Evolutionary conservation across 306 rosid species (phyloP).

Genomic region (Quillaja saponaria): DNA sequence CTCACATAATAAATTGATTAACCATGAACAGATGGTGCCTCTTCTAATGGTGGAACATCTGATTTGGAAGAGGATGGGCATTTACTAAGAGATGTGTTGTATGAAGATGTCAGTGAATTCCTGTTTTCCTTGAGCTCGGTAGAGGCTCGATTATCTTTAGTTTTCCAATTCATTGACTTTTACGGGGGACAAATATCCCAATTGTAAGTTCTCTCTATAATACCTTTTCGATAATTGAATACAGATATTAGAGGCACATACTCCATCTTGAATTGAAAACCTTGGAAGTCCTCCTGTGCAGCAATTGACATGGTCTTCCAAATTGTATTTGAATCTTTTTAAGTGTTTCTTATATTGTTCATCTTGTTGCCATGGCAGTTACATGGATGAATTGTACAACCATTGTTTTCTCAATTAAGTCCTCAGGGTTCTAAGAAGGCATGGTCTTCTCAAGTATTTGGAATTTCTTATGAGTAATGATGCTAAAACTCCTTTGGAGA

Average conservation of each 20-base stretch:
- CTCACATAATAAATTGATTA: slow-evolving; percentile 26
- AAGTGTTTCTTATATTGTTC: background rate
- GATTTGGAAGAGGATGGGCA: slow-evolving; percentile 71
- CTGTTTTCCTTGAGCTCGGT: slow-evolving; percentile 74
- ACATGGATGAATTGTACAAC: too few relatives aligned
- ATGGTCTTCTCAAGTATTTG: background rate
- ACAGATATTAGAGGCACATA: background rate
- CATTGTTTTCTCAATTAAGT: background rate
- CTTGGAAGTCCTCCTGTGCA: slow-evolving; percentile 9
- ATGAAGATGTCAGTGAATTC: slow-evolving; percentile 81
- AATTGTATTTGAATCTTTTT: background rate
- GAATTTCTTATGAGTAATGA: background rate
- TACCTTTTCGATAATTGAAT: slow-evolving; percentile 5
- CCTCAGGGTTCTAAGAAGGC: background rate
- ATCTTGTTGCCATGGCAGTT: too few relatives aligned
- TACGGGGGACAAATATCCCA: slow-evolving; percentile 78
- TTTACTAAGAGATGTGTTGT: slow-evolving; percentile 63
- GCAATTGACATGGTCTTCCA: slow-evolving; percentile 10
- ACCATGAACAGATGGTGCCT: slow-evolving; percentile 44
- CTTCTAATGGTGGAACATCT: slow-evolving; percentile 39
- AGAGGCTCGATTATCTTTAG: slow-evolving; percentile 70
- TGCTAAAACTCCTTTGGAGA: too few relatives aligned
- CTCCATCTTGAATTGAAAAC: slow-evolving; percentile 13
- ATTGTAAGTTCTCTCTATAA: slow-evolving; percentile 54
- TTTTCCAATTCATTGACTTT: slow-evolving; percentile 78